Evolutionary conservation across 2,329 filamentous ascomycete species (phyloP), one percentile per base, ranked within the genome.

Genomic region (Pseudogymnoascus destructans): DNA sequence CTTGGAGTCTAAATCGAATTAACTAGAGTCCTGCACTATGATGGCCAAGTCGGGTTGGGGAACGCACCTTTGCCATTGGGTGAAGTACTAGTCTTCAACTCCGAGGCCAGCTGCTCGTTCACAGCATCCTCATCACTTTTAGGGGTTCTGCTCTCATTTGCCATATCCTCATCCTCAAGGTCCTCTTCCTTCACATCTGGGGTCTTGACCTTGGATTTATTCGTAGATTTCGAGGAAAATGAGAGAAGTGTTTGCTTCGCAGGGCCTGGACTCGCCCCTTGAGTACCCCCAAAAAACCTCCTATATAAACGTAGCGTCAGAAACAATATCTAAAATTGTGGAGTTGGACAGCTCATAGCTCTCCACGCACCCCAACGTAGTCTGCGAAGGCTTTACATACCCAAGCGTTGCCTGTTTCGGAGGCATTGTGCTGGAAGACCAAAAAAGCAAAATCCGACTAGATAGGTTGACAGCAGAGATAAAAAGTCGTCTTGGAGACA

Each of bases 321-420:
- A 21, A 35, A 19, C 8, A 19, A 19, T 15, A 56, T 7, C 33
- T 19, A 10, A 59, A 17, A 23, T 17, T 32, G 42, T 30, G 49
- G 6, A n/a, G 60, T 66, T 59, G 65, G 61, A 55, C 27, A 40
- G 17, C 32, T 15, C 55, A 49, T 55, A 27, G 54, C 27, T 21
- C 17, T 54, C 17, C 57, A 73, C 74, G 73, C 81, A 90, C 87
- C 84, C 80, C 71, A 92, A 74, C 65, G 84, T 89, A 69, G 79
- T 81, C 76, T 92, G 87, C 63, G 78, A 77, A 66, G 83, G 74
- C 73, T 81, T 85, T 62, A 92, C 89, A 74, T 93, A 95, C 90
- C 88, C 88, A 71, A 95, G 74, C 61, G 87, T 95, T 67, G 87
- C 83, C 74, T 95, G 89, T 70, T 88, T 27, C 46, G 68, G 65